Evolutionary conservation across 2,329 filamentous ascomycete genomes (phyloP), one percentile per base, ranked within the genome.

Genomic region (Aspergillus aculeatus): DNA sequence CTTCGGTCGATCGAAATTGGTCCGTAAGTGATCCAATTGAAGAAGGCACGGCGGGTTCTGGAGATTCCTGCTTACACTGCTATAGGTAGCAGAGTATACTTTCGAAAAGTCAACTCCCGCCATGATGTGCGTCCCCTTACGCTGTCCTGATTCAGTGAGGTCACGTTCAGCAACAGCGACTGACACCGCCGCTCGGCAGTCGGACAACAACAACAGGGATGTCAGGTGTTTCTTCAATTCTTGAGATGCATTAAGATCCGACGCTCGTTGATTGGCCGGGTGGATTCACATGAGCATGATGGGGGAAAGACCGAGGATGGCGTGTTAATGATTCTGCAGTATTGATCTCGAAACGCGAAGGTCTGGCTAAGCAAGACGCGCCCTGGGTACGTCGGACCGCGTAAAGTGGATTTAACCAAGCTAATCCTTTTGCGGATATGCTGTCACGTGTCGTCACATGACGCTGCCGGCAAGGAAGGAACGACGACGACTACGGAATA

Each of bases 11-110:
- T 19, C 21, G 16, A 21, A 38, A 23, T 47, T 31, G 10, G 23
- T 41, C 44, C 44, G 47, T 6, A 19, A 16, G 31, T 14, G 47
- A 32, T 14, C n/a, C 14, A 47, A 44, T 14, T 24, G 24, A 23
- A 26, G 58, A 53, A 59, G 12, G 23, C 60, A 51, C 24, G 21
- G 53, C 6, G 19, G 50, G 2, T 16, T 44, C n/a, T 7, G 3
- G 16, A 19, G 2, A 19, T 19, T 44, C 14, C 6, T n/a, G 70
- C 78, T 69, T 70, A 84, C 83, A 80, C 83, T 86, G 73, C 85
- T 87, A 70, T 88, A 88, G 10, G 85, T 88, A 59, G 85, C 86
- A 71, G 84, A 85, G 73, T 87, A 88, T 60, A 88, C 83, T 62
- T 80, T 81, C 69, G 70, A 72, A 52, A 71, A 72, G 44, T 71